Base-by-base conservation (phyloP, 1,284 basidiomycete species). In the Moesziomyces globuligerus region DNA sequence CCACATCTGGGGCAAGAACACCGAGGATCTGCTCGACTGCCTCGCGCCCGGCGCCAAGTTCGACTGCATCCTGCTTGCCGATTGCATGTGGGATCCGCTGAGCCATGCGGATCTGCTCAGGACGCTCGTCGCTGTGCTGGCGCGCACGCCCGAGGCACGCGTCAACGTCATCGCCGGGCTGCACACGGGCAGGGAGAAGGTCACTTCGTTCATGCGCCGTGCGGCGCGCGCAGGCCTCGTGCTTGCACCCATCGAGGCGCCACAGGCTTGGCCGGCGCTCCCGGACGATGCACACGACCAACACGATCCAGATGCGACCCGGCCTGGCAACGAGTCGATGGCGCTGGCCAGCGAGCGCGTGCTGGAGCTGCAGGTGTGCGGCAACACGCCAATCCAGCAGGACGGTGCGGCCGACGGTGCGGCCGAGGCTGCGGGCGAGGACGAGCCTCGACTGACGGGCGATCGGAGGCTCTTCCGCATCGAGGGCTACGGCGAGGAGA, bases 11-110 rank as follows among this genome's bases (percentile, higher is more conserved):
- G 79, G 74, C 3, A 68, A 69, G 17, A 38, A 62, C 15, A 57
- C 67, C 0, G 79, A 79, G 17, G 80, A 81, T 32, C 23, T 81
- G 7, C 18, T 72, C 20, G 80, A 81, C 41, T 59, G 58, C 18
- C 37, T 81, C 15, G 74, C 77, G 3, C 25, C 44, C 15, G 41
- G 52, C 1, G 40, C 18, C 9, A 48, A 32, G 10, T 78, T 73
- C 41, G 75, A 79, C 43, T 48, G 53, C 21, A 43, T 81, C n/a
- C 51, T 81, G 11, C 45, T 81, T 4, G 80, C 79, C n/a, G 80
- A 81, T 48, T 81, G 79, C 32, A 34, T 81, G 9, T 81, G 80
- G 80, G 80, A 81, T 48, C 73, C 72, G 3, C 58, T 81, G 18
- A 76, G 76, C 5, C 80, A 81, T 49, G 60, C 60, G 10, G 72